phyloP scores from a whole-genome alignment of 257 asterid species.

The Avicennia marina region DNA sequence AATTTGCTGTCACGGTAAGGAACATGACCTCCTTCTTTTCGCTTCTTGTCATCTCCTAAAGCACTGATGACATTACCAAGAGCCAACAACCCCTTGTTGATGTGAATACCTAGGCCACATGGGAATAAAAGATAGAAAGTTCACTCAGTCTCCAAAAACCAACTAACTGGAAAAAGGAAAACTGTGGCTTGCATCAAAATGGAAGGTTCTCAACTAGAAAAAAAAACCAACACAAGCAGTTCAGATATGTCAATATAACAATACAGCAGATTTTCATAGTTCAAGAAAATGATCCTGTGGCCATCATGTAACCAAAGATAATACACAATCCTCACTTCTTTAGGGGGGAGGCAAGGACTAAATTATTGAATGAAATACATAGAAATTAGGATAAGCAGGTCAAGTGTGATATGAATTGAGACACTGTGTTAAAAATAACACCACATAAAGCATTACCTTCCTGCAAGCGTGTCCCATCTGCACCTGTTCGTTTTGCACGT shows the following conservation, averaged over 20 bases:
- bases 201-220: not conserved
- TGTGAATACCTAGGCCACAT: constrained; percentile 74
- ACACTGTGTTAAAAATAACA: not conserved
- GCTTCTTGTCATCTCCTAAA: constrained; percentile 88
- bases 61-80: constrained; percentile 99
- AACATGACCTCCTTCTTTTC: constrained; percentile 97
- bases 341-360: not conserved
- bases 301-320: constrained; percentile 4
- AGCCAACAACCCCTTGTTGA: constrained; percentile 89
- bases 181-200: not conserved
- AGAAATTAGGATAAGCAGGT: constrained; percentile 1
- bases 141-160: constrained; percentile 3
- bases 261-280: not conserved
- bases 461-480: constrained; percentile 83
- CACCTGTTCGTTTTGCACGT: constrained; percentile 97
- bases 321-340: not conserved
- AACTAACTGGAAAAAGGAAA: not conserved
- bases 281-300: not conserved
- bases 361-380: not conserved
- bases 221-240: not conserved
- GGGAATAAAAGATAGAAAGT: constrained; percentile 7
- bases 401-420: not conserved
- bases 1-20: constrained; percentile 99
- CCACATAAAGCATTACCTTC: constrained; percentile 67
- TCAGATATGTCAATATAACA: not conserved